A percentile compares a stretch with the other conserved stretches of the same genome.
These are phyloP conservation scores for Lecanicillium sp. DNA, from an alignment of 2,329 filamentous ascomycete species.

Conservation along the genomic window DNA sequence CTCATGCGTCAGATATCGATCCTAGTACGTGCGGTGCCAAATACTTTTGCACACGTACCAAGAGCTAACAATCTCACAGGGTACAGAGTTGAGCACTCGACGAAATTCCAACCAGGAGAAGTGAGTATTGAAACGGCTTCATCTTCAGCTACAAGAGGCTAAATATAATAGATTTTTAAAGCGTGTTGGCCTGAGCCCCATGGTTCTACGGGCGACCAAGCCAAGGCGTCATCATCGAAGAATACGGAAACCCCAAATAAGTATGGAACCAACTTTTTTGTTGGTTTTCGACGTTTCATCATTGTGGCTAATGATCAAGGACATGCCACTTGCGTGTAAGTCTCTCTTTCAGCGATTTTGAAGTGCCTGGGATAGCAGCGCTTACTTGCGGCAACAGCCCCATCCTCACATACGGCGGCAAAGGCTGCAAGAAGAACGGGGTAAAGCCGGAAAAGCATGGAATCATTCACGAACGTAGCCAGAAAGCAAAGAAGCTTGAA, in stretches of 20 bases:
- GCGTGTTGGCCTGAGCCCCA: slow-evolving; percentile 45
- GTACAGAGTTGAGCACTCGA: slow-evolving; percentile 29
- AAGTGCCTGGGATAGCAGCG: no score
- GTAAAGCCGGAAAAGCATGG: slow-evolving; percentile 45
- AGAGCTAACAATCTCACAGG: slow-evolving; percentile 23
- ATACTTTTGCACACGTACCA: not conserved
- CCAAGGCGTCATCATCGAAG: slow-evolving; percentile 22
- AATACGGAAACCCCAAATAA: slow-evolving; percentile 24
- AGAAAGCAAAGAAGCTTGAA: slow-evolving; percentile 22
- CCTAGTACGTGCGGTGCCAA: slow-evolving; percentile 22
- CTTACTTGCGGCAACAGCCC: slow-evolving; percentile 28
- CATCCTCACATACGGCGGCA: slow-evolving; percentile 45
- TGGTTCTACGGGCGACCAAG: slow-evolving; percentile 25
- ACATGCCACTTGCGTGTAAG: slow-evolving; percentile 49
- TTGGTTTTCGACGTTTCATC: slow-evolving; percentile 46
- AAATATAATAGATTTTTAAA: slow-evolving; percentile 40
- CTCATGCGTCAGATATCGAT: slow-evolving; percentile 20
- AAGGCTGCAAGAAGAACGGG: slow-evolving; percentile 44
- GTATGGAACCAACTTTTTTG: slow-evolving; percentile 32
- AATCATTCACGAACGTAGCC: slow-evolving; percentile 34
- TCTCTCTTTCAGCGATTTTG: no score
- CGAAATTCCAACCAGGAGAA: slow-evolving; percentile 31
- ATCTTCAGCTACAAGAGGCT: slow-evolving; percentile 1
- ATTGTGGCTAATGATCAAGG: slow-evolving; percentile 43
- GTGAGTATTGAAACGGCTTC: slow-evolving; percentile 16